Conservation (phyloP, 164 flowering plant genomes). For the Umbellularia californica region DNA sequence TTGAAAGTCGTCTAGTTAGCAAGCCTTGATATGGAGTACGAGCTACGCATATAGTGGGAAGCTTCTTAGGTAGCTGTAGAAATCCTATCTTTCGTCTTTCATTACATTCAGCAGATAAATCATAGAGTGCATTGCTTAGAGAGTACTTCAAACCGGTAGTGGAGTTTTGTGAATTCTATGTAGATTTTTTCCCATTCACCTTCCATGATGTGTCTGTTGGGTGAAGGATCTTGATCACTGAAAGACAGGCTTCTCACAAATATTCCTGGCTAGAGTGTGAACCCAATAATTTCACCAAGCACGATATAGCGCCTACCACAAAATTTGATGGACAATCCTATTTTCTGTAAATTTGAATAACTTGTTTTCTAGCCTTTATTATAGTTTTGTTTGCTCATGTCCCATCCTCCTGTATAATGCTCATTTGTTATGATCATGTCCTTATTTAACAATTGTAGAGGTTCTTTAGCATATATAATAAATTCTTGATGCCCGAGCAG, state of each 20-base stretch:
- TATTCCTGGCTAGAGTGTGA: background rate
- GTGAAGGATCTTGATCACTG: background rate
- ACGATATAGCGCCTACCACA: background rate
- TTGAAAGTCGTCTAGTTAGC: too few relatives aligned
- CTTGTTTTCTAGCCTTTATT: too few relatives aligned
- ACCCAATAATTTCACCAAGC: background rate
- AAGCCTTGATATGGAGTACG: too few relatives aligned
- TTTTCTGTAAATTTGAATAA: too few relatives aligned
- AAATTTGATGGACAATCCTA: background rate
- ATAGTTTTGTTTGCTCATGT: background rate
- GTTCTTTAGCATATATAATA: background rate
- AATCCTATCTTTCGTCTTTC: too few relatives aligned
- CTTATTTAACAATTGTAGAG: background rate
- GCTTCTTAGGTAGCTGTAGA: too few relatives aligned
- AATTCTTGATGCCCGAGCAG: conserved; percentile 32
- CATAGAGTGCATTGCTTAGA: too few relatives aligned
- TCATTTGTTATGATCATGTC: background rate
- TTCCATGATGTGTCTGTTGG: background rate
- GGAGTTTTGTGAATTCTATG: too few relatives aligned
- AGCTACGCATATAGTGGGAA: too few relatives aligned
- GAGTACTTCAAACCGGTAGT: too few relatives aligned
- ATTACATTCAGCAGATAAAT: too few relatives aligned
- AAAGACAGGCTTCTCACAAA: background rate
- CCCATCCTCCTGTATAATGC: background rate
- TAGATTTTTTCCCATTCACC: too few relatives aligned